Evolutionary conservation across 495 filamentous ascomycete species (phyloP), one percentile per base, ranked within the genome.

Genomic region (Penicillium manginii): DNA sequence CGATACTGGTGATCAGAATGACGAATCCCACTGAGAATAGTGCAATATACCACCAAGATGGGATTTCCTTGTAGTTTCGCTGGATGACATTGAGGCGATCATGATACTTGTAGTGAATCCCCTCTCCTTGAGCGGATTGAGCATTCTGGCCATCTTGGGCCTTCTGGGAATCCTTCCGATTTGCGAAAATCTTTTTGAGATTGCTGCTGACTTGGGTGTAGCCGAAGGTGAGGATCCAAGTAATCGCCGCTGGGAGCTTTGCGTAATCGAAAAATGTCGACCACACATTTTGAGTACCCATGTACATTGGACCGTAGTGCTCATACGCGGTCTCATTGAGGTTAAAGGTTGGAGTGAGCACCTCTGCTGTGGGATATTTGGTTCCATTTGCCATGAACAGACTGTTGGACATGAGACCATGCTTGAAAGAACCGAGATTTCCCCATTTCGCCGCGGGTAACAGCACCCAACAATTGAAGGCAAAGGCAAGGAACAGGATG

Each of bases 211-310:
- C 68, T 55, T 82, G 72, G 2, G 73, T 48, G 37, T 71, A 81
- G 2, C 83, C 83, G 55, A 85, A 85, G 9, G 82, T 79, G 2
- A 67, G 70, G 62, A 85, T 83, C 81, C 82, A 85, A 9, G 76
- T 77, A 40, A 84, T 65, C 2, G 81, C 82, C 11, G 81, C 81
- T n/a, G 80, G 73, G 45, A 84, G 78, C 14, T 80, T 82, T 26
- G 80, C 78, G 54, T 83, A 84, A 65, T 84, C 81, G 60, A 84
- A 84, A 70, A 84, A 84, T 23, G 81, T 83, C 3, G 68, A 64
- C 82, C 82, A 85, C 11, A 83, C 69, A 42, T 78, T 73, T 46
- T 84, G 83, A 5, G 79, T 58, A 10, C 82, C 78, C 64, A 84
- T 80, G 52, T 83, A 82, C 51, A 81, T 74, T 9, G 73, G 77